Evolutionary conservation across 441 rosid genomes (phyloP), one percentile per base, ranked within the genome.

Genomic region (Raphanus hybrid): DNA sequence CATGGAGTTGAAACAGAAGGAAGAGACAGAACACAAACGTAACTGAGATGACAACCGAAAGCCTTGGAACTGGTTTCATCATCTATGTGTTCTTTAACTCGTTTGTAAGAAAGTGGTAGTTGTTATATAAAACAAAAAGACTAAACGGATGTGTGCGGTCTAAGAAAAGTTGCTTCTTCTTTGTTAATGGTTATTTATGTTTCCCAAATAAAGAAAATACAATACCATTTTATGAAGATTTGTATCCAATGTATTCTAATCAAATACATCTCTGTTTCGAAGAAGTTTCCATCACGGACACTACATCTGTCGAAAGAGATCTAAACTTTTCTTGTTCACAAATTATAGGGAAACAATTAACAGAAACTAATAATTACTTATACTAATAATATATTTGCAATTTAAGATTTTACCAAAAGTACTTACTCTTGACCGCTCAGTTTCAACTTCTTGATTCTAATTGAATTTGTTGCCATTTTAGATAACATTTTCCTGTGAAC

Each of bases 1-100:
- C 59, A 0, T 65, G 26, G 41, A 58, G 18, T 27, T 71, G 75
- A 70, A 80, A 70, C 58, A 80, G 41, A 70, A 70, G 29, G 8
- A 34, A 64, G 6, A 79, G 79, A 75, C 76, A 58, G 60, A 75
- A 75, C 73, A 65, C 23, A 59, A 59, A 27, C 50, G 70, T 12
- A 15, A 50, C 3, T 26, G 59, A 70, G 76, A 80, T 48, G 16
- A 64, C 50, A 58, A 66, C 29, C 70, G 65, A 59, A 58, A 60
- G 60, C 73, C 15, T 80, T 75, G 76, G 76, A 70, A 60, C 69
- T 59, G 39, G 59, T 66, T 50, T 75, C 82, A 6, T 70, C 82
- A 32, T 80, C 39, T 58, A 1, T 60, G 35, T 73, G 9, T 78
- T 15, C 15, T 55, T 64, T 20, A 9, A 59, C 32, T 48, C 55